These are phyloP conservation scores for Alternaria rosae DNA, from an alignment of 2,329 filamentous ascomycete genomes.

Conservation along the genomic window DNA sequence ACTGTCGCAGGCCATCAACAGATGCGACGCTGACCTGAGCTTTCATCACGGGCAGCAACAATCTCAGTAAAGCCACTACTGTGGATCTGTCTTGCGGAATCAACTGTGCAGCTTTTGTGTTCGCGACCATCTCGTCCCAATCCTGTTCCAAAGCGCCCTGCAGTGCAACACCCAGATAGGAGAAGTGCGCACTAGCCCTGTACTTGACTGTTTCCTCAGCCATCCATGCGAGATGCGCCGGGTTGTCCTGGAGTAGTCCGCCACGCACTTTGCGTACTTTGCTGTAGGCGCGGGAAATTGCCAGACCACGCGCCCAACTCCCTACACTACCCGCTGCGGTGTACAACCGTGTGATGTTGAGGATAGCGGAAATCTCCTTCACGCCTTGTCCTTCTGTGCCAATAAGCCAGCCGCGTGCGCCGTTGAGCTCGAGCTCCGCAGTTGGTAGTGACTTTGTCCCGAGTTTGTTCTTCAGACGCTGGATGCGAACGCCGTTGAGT, in stretches of 20 bases:
- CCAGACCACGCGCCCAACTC: conserved; percentile 64
- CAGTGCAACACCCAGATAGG: conserved; percentile 62
- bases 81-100: conserved; percentile 29
- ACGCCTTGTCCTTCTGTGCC: conserved; percentile 72
- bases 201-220: conserved; percentile 65
- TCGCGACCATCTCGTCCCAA: conserved; percentile 32
- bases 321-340: conserved; percentile 63
- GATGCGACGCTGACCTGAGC: conserved; percentile 34
- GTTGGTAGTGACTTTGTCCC: conserved; percentile 75
- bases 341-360: conserved; percentile 71
- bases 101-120: conserved; percentile 28
- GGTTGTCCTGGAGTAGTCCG: conserved; percentile 59
- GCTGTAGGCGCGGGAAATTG: conserved; percentile 65
- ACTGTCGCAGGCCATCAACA: conserved; percentile 59
- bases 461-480: conserved; percentile 75
- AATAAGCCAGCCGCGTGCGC: conserved; percentile 61
- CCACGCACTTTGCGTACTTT: conserved; percentile 62
- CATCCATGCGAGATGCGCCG: conserved; percentile 66
- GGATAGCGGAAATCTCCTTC: conserved; percentile 70
- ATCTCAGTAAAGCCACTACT: conserved; percentile 24
- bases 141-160: conserved; percentile 63
- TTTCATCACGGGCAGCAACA: conserved; percentile 39
- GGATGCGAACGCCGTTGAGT: conserved; percentile 72
- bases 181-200: conserved; percentile 63
- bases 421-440: conserved; percentile 68